These are phyloP conservation scores for Pyricularia pennisetigena DNA, from an alignment of 2,329 filamentous ascomycete genomes.

Conservation along the genomic window DNA sequence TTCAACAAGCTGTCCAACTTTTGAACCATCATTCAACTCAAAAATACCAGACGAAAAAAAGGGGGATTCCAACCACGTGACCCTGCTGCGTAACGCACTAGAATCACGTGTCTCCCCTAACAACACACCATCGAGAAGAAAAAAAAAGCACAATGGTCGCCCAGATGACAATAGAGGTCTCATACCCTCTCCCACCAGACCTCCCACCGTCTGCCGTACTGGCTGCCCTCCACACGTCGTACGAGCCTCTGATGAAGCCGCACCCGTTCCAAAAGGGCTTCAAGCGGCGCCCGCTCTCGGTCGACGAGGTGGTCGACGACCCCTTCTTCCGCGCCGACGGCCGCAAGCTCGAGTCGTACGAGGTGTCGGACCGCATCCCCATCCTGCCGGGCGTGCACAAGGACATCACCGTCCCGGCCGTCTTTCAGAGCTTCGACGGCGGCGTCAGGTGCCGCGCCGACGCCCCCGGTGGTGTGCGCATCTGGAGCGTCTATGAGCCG, in stretches of 20 bases:
- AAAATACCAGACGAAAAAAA: background rate
- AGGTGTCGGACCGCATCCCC: constrained; percentile 23
- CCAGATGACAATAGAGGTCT: constrained; percentile 24
- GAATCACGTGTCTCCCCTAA: background rate
- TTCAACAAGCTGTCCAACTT: background rate
- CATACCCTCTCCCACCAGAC: constrained; percentile 29
- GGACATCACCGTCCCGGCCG: constrained; percentile 29
- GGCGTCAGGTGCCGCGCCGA: constrained; percentile 33
- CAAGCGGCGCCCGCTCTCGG: constrained; percentile 21
- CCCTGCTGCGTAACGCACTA: background rate
- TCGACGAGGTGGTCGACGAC: constrained; percentile 25
- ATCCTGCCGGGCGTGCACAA: constrained; percentile 29
- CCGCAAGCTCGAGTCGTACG: constrained; percentile 17
- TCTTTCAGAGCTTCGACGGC: constrained; percentile 30
- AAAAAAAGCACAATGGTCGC: constrained; percentile 19
- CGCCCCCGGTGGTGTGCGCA: constrained; percentile 30
- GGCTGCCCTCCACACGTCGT: constrained; percentile 24
- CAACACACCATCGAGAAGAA: background rate
- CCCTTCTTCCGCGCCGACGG: constrained; percentile 28
- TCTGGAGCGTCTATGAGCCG: constrained; percentile 26
- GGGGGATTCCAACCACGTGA: background rate
- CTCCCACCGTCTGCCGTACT: constrained; percentile 27
- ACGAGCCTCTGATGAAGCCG: constrained; percentile 28
- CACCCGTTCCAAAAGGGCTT: constrained; percentile 28
- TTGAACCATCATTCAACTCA: background rate